Evolutionary conservation across 1,284 basidiomycete genomes (phyloP), one percentile per base, ranked within the genome.

Genomic region (Microbotryomycetes sp.): DNA sequence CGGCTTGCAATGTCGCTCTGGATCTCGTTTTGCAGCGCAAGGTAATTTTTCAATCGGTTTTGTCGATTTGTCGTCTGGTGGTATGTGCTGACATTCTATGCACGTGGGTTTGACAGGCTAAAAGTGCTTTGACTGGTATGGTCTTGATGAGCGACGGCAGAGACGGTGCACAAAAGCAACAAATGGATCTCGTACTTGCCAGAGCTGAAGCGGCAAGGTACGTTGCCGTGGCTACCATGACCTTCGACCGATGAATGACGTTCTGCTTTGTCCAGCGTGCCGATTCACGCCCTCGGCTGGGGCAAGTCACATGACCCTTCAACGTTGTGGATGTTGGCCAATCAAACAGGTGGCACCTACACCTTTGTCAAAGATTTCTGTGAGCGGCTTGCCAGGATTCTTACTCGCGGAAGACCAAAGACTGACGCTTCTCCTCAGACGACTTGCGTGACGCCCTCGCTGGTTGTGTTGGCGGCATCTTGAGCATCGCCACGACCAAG

Each of bases 261-360:
- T 25, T 52, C 28, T 15, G 23, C 22, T 26, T 19, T 26, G 30
- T 42, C 0, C 60, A 79, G 77, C 71, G 85, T 94, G 26, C 92
- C 94, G 1, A 93, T 98, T 59, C 94, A 98, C 76, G 88, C 91
- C 2, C 88, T 98, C 69, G 94, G 94, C 52, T 98, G 94, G 74
- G 93, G 93, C 56, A 89, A 91, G 65, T 88, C 88, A 16, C 94
- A 97, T 75, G 93, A 98, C 75, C 93, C 94, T 6, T 89, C 90
- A 3, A 93, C 92, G n/a, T 83, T 98, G 19, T 98, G 94, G 94
- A 84, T 97, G 49, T 91, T 98, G 80, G 96, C 92, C 14, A 97
- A 97, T 77, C 91, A 97, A 75, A 97, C 94, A 0, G 83, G 84
- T 61, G 94, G 93, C 46, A 92, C 89, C n/a, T 97, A 97, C 78